Percentiles rank a stretch among this genome's conserved stretches.
phyloP scores from a whole-genome alignment of 371 early-diverging fungal genomes.

The Zopfochytrium polystomum region DNA sequence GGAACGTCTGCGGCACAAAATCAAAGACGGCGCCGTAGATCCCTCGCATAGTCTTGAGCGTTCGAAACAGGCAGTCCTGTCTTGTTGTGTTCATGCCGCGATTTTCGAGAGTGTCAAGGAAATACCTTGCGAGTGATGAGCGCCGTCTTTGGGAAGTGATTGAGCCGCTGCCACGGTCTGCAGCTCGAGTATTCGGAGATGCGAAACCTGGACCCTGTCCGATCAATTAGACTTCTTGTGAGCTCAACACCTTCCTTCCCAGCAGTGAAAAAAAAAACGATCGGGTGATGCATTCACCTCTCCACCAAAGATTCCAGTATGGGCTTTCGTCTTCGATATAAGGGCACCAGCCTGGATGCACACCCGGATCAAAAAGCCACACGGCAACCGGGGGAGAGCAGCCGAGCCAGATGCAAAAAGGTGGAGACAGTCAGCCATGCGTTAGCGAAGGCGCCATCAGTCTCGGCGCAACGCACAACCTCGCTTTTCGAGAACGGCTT shows the following conservation, averaged over 20 bases:
- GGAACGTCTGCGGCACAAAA: conserved; percentile 45
- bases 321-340: conserved; percentile 31
- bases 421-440: too few species aligned
- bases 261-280: background rate
- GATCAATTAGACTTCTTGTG: background rate
- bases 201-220: conserved; percentile 32
- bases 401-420: too few species aligned
- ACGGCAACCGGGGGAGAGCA: background rate
- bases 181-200: conserved; percentile 35
- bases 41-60: conserved; percentile 39
- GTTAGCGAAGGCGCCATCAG: too few species aligned
- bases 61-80: conserved; percentile 42
- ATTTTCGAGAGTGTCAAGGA: conserved; percentile 2
- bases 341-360: conserved; percentile 31
- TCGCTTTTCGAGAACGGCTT: conserved; percentile 29
- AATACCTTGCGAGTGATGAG: conserved; percentile 40
- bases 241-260: background rate
- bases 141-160: conserved; percentile 46
- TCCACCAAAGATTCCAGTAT: conserved; percentile 51
- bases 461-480: conserved; percentile 23
- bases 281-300: conserved; percentile 19
- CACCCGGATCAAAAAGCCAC: background rate
- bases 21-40: conserved; percentile 42
- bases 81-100: background rate
- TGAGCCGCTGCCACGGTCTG: conserved; percentile 37